Evolutionary conservation across 345 rosid species (phyloP).

Genomic region (Arabidopsis suecica): DNA sequence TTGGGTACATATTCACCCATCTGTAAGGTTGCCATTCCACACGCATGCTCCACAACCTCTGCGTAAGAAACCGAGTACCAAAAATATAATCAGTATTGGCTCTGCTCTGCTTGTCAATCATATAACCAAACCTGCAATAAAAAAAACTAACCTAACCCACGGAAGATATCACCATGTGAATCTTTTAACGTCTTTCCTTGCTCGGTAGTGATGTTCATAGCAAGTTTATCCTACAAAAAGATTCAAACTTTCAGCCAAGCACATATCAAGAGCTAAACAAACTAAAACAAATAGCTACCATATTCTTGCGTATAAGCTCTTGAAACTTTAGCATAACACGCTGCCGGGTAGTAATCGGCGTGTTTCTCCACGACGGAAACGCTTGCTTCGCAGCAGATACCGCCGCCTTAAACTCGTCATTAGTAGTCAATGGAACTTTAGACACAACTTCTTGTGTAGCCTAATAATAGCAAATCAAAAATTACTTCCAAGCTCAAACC

Average conservation of each 20-base stretch:
- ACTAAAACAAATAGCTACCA: constrained; percentile 47
- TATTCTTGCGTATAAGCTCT: constrained; percentile 90
- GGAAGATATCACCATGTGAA: constrained; percentile 97
- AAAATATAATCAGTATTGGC: neutral
- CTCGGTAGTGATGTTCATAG: constrained; percentile 83
- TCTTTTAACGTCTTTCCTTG: constrained; percentile 98
- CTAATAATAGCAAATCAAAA: constrained; percentile 43
- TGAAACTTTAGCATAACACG: constrained; percentile 93
- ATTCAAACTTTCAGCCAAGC: constrained; percentile 1
- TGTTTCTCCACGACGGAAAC: constrained; percentile 85
- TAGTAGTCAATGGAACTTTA: constrained; percentile 82
- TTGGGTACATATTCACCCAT: constrained; percentile 96
- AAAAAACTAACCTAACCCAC: constrained; percentile 77
- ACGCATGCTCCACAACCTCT: constrained; percentile 99
- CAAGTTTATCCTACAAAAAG: constrained; percentile 79
- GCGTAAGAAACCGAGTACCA: constrained; percentile 16
- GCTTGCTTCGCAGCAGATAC: constrained; percentile 90
- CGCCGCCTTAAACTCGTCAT: constrained; percentile 88
- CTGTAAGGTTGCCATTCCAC: constrained; percentile 95
- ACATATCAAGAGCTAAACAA: constrained; percentile 15
- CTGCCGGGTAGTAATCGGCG: constrained; percentile 86
- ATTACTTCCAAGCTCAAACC: neutral
- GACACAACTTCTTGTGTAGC: constrained; percentile 97
- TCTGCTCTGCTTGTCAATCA: neutral
- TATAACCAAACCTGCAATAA: constrained; percentile 12